phyloP scores from a whole-genome alignment of 768 basidiomycete species.

The Xerocomellus amylosporus region DNA sequence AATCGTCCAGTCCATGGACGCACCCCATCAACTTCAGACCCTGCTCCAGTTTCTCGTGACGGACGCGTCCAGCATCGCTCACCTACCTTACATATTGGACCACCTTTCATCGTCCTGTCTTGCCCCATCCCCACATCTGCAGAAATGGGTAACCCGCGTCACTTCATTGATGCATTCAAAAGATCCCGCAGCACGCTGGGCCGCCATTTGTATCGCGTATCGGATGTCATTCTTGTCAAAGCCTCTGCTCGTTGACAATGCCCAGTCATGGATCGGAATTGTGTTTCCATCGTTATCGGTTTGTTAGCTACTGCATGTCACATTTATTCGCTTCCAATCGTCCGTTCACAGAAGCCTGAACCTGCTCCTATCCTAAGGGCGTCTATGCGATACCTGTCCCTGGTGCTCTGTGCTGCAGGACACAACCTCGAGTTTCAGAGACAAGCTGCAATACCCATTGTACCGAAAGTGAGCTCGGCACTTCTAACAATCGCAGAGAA shows the following conservation, averaged over 20 bases:
- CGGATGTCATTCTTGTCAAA: conserved; percentile 60
- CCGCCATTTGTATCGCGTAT: conserved; percentile 71
- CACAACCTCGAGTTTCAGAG: conserved; percentile 79
- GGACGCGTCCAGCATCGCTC: conserved; percentile 56
- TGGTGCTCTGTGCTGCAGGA: conserved; percentile 57
- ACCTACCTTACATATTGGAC: conserved; percentile 59
- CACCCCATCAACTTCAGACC: conserved; percentile 53
- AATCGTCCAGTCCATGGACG: conserved; percentile 37
- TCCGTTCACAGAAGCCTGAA: conserved; percentile 61
- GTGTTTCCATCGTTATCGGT: conserved; percentile 69
- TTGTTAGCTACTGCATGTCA: conserved; percentile 36
- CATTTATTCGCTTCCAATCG: conserved; percentile 13
- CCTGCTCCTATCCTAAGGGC: conserved; percentile 56
- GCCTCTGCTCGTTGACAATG: conserved; percentile 61
- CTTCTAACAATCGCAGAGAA: conserved; percentile 57
- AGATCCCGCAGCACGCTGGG: conserved; percentile 75
- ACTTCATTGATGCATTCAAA: conserved; percentile 75
- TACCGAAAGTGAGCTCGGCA: conserved; percentile 65
- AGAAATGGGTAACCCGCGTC: conserved; percentile 76
- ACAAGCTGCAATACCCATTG: conserved; percentile 68
- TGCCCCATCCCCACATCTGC: conserved; percentile 58
- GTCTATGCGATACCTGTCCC: conserved; percentile 58
- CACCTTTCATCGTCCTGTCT: conserved; percentile 54
- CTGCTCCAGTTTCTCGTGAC: conserved; percentile 69
- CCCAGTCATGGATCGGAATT: conserved; percentile 68